Percentiles rank a stretch among this genome's conserved stretches.
These are phyloP conservation scores for Chalaropsis ovoidea DNA, from an alignment of 2,329 filamentous ascomycete genomes.

Conservation along the genomic window DNA sequence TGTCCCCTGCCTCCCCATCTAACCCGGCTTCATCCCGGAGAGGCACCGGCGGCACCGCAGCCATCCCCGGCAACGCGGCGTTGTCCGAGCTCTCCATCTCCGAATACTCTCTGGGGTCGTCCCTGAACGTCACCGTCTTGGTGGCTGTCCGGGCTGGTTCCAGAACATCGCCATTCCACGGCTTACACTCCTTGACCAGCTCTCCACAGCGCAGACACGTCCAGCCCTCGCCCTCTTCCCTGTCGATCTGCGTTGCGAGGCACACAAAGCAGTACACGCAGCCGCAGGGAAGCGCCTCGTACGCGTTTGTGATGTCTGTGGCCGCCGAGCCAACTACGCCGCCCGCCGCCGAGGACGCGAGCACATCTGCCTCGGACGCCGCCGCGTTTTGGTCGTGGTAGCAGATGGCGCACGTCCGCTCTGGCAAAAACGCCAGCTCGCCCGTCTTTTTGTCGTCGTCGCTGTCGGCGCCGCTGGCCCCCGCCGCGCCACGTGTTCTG, in stretches of 20 bases:
- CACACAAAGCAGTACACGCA: conserved; percentile 97
- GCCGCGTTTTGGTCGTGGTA: conserved; percentile 81
- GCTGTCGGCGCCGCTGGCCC: conserved; percentile 29
- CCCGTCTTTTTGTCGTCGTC: conserved; percentile 50
- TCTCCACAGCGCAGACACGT: conserved; percentile 81
- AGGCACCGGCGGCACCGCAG: conserved; percentile 11
- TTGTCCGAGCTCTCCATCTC: conserved; percentile 3
- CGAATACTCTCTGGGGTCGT: conserved; percentile 37
- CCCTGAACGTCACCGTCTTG: conserved; percentile 55
- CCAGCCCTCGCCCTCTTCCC: conserved; percentile 92
- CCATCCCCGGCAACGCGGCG: neutral
- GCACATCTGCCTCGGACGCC: conserved; percentile 62
- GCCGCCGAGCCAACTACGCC: conserved; percentile 79
- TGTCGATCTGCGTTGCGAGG: conserved; percentile 77
- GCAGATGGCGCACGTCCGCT: conserved; percentile 92
- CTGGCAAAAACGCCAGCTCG: conserved; percentile 75
- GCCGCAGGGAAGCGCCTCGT: conserved; percentile 78
- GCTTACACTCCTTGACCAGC: conserved; percentile 70
- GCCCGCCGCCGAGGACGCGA: conserved; percentile 59
- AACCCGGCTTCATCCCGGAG: conserved; percentile 3
- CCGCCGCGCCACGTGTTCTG: conserved; percentile 27
- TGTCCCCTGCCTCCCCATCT: neutral
- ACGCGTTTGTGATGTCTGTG: conserved; percentile 93
- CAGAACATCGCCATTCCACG: conserved; percentile 85
- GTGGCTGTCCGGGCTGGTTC: conserved; percentile 41